Percentiles rank a stretch among this genome's conserved stretches.
These are phyloP conservation scores for Apiospora pterosperma DNA, from an alignment of 2,329 filamentous ascomycete species.

Conservation along the genomic window DNA sequence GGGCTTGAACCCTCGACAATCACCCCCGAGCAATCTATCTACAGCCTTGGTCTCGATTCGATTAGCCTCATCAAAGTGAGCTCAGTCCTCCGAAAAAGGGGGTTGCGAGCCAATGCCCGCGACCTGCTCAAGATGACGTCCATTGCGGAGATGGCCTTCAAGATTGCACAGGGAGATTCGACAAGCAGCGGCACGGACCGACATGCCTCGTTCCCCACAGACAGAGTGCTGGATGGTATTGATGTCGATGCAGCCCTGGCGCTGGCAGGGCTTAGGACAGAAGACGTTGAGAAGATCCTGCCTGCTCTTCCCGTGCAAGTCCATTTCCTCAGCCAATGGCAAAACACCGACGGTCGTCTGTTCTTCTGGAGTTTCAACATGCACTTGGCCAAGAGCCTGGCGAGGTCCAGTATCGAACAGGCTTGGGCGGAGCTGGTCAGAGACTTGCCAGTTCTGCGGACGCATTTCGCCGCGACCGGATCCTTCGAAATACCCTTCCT, in stretches of 20 bases:
- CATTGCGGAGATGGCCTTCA: constrained; percentile 58
- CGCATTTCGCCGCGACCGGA: constrained; percentile 55
- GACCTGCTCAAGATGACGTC: constrained; percentile 67
- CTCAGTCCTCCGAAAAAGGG: constrained; percentile 62
- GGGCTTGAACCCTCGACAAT: constrained; percentile 57
- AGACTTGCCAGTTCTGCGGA: constrained; percentile 64
- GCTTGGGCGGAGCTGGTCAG: constrained; percentile 61
- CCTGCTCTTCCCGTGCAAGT: constrained; percentile 75
- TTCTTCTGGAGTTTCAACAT: constrained; percentile 71
- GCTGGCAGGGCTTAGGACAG: constrained; percentile 34
- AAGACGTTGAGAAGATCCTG: constrained; percentile 53
- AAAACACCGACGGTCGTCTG: constrained; percentile 59
- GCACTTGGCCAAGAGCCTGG: constrained; percentile 35
- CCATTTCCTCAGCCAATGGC: constrained; percentile 78
- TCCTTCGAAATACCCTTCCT: constrained; percentile 49
- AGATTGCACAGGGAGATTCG: not conserved
- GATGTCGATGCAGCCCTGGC: constrained; percentile 35
- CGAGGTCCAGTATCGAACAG: constrained; percentile 37
- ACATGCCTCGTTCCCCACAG: not conserved
- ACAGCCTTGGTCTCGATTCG: constrained; percentile 85
- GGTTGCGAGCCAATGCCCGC: constrained; percentile 63
- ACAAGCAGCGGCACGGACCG: not conserved
- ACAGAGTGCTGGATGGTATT: constrained; percentile 31
- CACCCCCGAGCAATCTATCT: constrained; percentile 61
- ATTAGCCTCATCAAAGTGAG: constrained; percentile 87